Evolutionary conservation across 768 basidiomycete species (phyloP), one percentile per base, ranked within the genome.

Genomic region (Russula virescens): DNA sequence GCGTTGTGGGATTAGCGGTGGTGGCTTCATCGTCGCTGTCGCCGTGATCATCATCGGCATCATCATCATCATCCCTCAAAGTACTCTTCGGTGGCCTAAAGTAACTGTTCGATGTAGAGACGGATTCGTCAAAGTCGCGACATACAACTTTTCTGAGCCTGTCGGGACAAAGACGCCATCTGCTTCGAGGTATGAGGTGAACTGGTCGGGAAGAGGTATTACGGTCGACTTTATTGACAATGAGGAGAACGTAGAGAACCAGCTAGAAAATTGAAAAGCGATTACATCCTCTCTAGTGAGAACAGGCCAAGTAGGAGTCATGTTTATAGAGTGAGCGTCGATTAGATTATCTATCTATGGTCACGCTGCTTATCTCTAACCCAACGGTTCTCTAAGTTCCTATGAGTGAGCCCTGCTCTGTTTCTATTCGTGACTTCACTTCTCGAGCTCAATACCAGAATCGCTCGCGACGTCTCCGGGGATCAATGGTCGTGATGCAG

Each of bases 101-200:
- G 25, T 16, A 56, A 31, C n/a, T n/a, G 23, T 25, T 21, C 38
- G 46, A 34, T 26, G 54, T 52, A 42, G 31, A 48, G 11, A 51
- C 26, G 18, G 34, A 4, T 31, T 42, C 49, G 56, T 38, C 21
- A 50, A n/a, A 31, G 31, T 3, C 8, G 31, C n/a, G 26, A 46
- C n/a, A 31, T 73, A 92, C 90, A 77, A 66, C 70, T 91, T 79
- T 74, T 91, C 91, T 7, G 91, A 86, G 43, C 91, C 92, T 61
- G 86, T 81, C 0, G 94, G 94, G 1, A 94, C 75, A 64, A 88
- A 84, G 26, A 95, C 82, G n/a, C 92, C 84, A 68, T 96, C 90
- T n/a, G 86, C 81, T 63, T 89, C 79, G 45, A 95, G 79, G 71
- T 94, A 95, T 18, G 80, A 79, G 45, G 76, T 74, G 63, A 96